A percentile compares a stretch with the other conserved stretches of the same genome.
Conservation (phyloP, 495 filamentous ascomycete genomes). For the Cetradonia linearis region DNA sequence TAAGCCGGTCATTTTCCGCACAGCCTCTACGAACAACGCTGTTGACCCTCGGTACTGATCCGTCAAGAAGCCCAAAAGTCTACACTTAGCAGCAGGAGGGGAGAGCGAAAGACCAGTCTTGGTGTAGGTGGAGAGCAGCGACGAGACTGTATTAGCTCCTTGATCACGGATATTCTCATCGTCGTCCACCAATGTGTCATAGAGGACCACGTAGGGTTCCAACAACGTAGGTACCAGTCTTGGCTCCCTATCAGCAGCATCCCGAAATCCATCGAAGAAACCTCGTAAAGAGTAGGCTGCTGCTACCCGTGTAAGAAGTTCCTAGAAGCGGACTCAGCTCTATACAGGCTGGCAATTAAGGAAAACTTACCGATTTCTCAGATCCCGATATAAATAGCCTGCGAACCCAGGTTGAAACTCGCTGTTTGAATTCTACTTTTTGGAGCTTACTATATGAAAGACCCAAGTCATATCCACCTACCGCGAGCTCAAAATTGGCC, state of each 20-base stretch:
- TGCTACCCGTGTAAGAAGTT: conserved; percentile 55
- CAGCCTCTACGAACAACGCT: conserved; percentile 28
- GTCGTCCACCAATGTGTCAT: conserved; percentile 71
- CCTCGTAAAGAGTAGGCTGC: conserved; percentile 34
- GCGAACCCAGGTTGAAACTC: conserved; percentile 4
- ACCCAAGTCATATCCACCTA: conserved; percentile 8
- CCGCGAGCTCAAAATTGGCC: neutral
- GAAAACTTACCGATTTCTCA: conserved; percentile 6
- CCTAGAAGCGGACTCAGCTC: conserved; percentile 32
- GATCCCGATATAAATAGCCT: neutral
- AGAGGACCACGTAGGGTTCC: conserved; percentile 42
- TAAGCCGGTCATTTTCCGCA: conserved; percentile 24
- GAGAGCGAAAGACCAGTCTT: conserved; percentile 26
- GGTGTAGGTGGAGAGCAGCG: conserved; percentile 34
- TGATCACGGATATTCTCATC: conserved; percentile 74
- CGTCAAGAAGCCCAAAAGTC: conserved; percentile 38
- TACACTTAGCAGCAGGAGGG: conserved; percentile 39
- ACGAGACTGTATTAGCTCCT: conserved; percentile 43
- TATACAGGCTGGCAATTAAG: neutral
- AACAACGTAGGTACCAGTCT: conserved; percentile 28
- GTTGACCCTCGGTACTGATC: conserved; percentile 32
- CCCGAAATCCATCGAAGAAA: conserved; percentile 18
- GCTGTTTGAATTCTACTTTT: neutral
- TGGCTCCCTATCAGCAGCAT: neutral
- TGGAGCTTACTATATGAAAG: neutral